Evolutionary conservation across 306 rosid genomes (phyloP).

Genomic region (Casuarina equisetifolia): DNA sequence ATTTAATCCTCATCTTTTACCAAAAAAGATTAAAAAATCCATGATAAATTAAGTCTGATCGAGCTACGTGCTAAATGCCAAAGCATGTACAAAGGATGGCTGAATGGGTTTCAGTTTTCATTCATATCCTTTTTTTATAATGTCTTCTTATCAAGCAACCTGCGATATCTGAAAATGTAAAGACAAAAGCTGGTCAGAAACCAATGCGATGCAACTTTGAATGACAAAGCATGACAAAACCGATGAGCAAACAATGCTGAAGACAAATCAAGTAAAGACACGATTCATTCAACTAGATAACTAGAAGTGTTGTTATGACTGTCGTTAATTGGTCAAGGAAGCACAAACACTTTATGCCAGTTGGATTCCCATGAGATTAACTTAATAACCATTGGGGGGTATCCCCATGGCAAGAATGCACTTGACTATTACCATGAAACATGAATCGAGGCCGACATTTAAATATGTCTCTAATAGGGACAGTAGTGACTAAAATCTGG

Average conservation of each 20-base stretch:
- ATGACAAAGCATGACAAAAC: neutral
- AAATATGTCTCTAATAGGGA: neutral
- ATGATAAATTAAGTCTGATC: no score
- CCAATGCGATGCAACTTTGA: no score
- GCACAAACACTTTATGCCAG: slow-evolving; percentile 11
- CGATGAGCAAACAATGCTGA: neutral
- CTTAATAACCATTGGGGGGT: slow-evolving; percentile 1
- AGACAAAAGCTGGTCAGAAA: neutral
- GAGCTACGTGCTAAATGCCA: no score
- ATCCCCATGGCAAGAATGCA: slow-evolving; percentile 13
- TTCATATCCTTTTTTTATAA: no score
- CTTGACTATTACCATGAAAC: slow-evolving; percentile 13
- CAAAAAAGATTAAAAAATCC: no score
- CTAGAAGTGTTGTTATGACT: neutral
- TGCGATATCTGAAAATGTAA: neutral
- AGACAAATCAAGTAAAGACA: slow-evolving; percentile 19
- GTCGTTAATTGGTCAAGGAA: slow-evolving; percentile 11
- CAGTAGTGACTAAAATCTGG: slow-evolving; percentile 5
- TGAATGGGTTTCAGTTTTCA: no score
- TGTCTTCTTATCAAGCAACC: neutral
- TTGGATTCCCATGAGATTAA: slow-evolving; percentile 19
- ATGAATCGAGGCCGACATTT: slow-evolving; percentile 4
- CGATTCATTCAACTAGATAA: neutral
- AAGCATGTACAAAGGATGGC: no score
- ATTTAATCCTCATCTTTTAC: no score